Evolutionary conservation across 495 filamentous ascomycete genomes (phyloP), one percentile per base, ranked within the genome.

Genomic region (Endocarpon pusillum): DNA sequence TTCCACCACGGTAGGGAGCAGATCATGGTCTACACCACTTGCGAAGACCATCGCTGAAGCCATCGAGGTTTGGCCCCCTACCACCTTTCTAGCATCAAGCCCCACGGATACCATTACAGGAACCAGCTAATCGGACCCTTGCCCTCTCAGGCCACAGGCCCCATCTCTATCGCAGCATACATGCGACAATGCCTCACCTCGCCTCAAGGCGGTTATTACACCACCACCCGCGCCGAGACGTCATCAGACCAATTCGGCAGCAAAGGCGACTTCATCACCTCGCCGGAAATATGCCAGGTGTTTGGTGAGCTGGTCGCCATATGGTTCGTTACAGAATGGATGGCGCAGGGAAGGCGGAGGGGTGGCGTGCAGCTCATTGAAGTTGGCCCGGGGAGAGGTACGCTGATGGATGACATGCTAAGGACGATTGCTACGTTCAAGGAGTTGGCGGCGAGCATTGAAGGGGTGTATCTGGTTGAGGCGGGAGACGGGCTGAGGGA

Each of bases 161-260:
- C 89, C 3, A 75, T 94, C 25, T 78, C 89, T 3, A 71, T 97
- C 34, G 86, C 89, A 17, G 70, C 80, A 23, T 97, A 84, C 55
- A 97, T 97, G 89, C 85, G 89, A 48, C 89, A 94, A 74, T 94
- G 87, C 52, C 74, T 97, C 42, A 94, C 86, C 10, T 78, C 78
- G 9, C 76, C 83, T 33, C 61, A 78, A n/a, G 83, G 81, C 36
- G 89, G 89, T 28, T 97, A 97, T 61, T 97, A 97, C 58, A 94
- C 83, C 3, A 69, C 77, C 2, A 68, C 67, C 21, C 58, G 67
- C 22, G 59, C 62, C 36, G 51, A 65, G 32, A 47, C 43, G 21
- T 73, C 61, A 17, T 64, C 67, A 9, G 84, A 92, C 46, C 85
- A 86, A 29, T 96, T 97, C 44, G 91, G 89, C 1, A 63, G 67